A percentile compares a stretch with the other conserved stretches of the same genome.
phyloP scores from a whole-genome alignment of 2,329 filamentous ascomycete genomes.

The Claviceps citrina region DNA sequence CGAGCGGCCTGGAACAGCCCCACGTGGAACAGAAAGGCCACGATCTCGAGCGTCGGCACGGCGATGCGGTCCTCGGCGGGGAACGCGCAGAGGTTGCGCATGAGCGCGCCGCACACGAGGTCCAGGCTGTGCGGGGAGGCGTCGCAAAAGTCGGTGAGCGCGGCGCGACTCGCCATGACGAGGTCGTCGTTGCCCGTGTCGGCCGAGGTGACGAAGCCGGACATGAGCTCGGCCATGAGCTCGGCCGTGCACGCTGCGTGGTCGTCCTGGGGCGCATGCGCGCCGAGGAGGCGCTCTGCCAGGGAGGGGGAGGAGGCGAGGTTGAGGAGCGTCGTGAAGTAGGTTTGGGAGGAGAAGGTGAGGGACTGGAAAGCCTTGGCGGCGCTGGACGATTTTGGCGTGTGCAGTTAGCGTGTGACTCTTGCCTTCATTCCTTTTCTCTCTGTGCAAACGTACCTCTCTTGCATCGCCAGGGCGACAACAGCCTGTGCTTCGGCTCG shows the following conservation, averaged over 20 bases:
- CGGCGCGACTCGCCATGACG: slow-evolving; percentile 51
- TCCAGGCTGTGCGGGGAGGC: slow-evolving; percentile 24
- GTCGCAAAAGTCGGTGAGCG: slow-evolving; percentile 41
- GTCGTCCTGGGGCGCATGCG: slow-evolving; percentile 17
- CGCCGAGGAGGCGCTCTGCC: slow-evolving; percentile 20
- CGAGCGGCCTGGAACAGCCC: slow-evolving; percentile 29
- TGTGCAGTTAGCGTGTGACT: background rate
- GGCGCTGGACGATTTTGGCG: slow-evolving; percentile 15
- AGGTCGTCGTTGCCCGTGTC: slow-evolving; percentile 66
- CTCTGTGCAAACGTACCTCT: slow-evolving; percentile 24
- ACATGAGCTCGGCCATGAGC: slow-evolving; percentile 41
- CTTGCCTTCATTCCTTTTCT: background rate
- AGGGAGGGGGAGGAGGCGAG: slow-evolving; percentile 26
- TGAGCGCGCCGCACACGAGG: slow-evolving; percentile 34
- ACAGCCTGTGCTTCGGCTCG: slow-evolving; percentile 49
- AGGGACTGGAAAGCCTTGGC: slow-evolving; percentile 20
- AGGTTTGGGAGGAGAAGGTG: slow-evolving; percentile 42
- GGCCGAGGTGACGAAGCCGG: slow-evolving; percentile 57
- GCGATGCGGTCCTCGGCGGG: slow-evolving; percentile 53
- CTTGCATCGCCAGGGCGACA: slow-evolving; percentile 28
- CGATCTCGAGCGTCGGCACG: slow-evolving; percentile 60
- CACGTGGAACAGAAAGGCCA: slow-evolving; percentile 61
- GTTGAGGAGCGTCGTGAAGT: slow-evolving; percentile 40
- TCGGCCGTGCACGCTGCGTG: slow-evolving; percentile 28
- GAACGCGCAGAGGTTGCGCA: slow-evolving; percentile 36